Conservation (phyloP, 129 eudicot species). For the Gnaphalium uliginosum region DNA sequence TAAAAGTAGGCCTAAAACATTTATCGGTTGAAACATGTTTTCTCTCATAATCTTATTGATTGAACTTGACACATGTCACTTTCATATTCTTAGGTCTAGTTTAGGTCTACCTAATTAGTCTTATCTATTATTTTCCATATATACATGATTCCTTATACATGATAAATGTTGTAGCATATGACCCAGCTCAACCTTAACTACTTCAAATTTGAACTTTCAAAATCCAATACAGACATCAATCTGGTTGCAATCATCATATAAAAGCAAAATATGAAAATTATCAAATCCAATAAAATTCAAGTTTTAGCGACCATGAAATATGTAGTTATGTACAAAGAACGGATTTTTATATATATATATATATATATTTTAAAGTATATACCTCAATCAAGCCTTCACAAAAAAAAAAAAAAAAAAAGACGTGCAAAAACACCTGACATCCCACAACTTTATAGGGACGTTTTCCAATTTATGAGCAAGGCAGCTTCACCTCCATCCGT, state of each 20-base stretch:
- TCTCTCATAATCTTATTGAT: too few species aligned
- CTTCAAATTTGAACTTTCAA: neutral
- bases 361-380: neutral
- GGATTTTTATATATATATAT: too few species aligned
- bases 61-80: too few species aligned
- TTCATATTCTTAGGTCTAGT: too few species aligned
- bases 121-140: too few species aligned
- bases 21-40: too few species aligned
- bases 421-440: conserved; percentile 5
- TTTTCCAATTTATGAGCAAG: neutral
- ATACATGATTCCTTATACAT: neutral
- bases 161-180: neutral
- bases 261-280: neutral
- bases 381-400: conserved; percentile 25
- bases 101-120: too few species aligned
- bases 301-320: neutral
- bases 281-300: neutral
- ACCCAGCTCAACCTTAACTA: neutral
- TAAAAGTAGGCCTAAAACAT: too few species aligned
- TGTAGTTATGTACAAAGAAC: neutral
- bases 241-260: neutral
- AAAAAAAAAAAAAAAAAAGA: neutral
- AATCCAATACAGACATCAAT: neutral
- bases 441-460: neutral
- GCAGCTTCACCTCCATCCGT: neutral